Conservation (phyloP, 2,329 filamentous ascomycete species). For the Diaporthe vexans region DNA sequence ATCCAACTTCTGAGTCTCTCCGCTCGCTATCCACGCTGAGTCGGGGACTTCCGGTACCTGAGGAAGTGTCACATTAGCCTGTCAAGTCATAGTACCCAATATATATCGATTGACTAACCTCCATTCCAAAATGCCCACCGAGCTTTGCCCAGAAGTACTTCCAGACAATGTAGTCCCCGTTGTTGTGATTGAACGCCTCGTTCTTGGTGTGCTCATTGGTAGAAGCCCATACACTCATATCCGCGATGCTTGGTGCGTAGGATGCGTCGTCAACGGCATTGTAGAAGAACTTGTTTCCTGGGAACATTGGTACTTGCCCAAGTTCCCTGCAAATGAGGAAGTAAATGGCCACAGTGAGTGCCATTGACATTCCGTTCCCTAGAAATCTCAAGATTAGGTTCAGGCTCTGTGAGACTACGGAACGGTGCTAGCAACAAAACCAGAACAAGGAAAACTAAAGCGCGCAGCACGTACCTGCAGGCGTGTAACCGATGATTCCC, state of each 20-base stretch:
- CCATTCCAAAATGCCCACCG: conserved; percentile 45
- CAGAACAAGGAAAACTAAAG: background rate
- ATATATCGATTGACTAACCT: conserved; percentile 39
- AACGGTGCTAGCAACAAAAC: background rate
- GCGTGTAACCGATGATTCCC: conserved; percentile 49
- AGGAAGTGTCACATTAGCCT: background rate
- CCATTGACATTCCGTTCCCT: conserved; percentile 50
- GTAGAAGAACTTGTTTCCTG: conserved; percentile 49
- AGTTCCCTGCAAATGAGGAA: conserved; percentile 48
- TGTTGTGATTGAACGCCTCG: conserved; percentile 48
- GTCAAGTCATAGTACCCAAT: background rate
- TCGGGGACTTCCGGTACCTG: conserved; percentile 35
- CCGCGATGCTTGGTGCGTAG: conserved; percentile 48
- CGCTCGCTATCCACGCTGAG: conserved; percentile 34
- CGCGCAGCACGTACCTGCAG: conserved; percentile 43
- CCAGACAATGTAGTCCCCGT: conserved; percentile 50
- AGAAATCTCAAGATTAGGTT: background rate
- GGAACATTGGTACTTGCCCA: conserved; percentile 44
- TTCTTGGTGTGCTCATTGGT: conserved; percentile 45
- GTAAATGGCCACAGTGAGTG: conserved; percentile 48
- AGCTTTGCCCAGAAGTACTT: conserved; percentile 46
- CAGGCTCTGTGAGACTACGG: no score
- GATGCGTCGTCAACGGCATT: conserved; percentile 48
- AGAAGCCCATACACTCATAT: conserved; percentile 47
- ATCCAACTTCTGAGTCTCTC: conserved; percentile 27